These are phyloP conservation scores for Ophiosphaerella herpotricha DNA, from an alignment of 2,329 filamentous ascomycete species.

Conservation along the genomic window DNA sequence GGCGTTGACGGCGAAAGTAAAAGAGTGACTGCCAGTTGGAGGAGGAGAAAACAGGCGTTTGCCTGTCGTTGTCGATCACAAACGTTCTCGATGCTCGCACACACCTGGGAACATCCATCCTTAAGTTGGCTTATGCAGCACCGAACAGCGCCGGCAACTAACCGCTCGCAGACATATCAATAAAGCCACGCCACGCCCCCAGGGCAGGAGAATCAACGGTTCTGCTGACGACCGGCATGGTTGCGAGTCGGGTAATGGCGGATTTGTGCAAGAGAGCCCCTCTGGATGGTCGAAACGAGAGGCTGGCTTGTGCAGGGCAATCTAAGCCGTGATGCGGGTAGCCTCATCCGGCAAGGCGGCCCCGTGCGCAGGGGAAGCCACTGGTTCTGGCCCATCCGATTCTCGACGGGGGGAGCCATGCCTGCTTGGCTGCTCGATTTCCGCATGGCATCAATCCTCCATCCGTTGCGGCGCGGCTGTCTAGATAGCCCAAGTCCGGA, in stretches of 20 bases:
- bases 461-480: slow-evolving; percentile 3
- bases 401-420: slow-evolving; percentile 10
- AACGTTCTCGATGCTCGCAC: slow-evolving; percentile 20
- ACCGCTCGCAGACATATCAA: slow-evolving; percentile 28
- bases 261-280: slow-evolving; percentile 9
- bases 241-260: slow-evolving; percentile 33
- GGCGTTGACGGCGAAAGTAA: slow-evolving; percentile 3
- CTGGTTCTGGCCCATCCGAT: slow-evolving; percentile 22
- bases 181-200: slow-evolving; percentile 31
- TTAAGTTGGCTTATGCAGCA: slow-evolving; percentile 28
- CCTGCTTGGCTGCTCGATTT: slow-evolving; percentile 11
- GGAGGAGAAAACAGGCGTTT: slow-evolving; percentile 5
- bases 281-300: slow-evolving; percentile 10
- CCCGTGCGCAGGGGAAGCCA: slow-evolving; percentile 4
- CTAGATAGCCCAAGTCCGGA: too few species aligned
- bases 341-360: slow-evolving; percentile 15
- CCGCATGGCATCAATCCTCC: slow-evolving; percentile 9
- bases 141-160: slow-evolving; percentile 27
- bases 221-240: slow-evolving; percentile 23
- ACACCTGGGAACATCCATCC: slow-evolving; percentile 27
- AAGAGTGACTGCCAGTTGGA: slow-evolving; percentile 31
- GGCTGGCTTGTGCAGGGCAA: slow-evolving; percentile 32
- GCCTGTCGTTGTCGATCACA: slow-evolving; percentile 28
- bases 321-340: slow-evolving; percentile 25
- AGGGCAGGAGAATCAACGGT: slow-evolving; percentile 21